Base-by-base conservation (phyloP, 1,284 basidiomycete genomes). In the Boletus smithii region DNA sequence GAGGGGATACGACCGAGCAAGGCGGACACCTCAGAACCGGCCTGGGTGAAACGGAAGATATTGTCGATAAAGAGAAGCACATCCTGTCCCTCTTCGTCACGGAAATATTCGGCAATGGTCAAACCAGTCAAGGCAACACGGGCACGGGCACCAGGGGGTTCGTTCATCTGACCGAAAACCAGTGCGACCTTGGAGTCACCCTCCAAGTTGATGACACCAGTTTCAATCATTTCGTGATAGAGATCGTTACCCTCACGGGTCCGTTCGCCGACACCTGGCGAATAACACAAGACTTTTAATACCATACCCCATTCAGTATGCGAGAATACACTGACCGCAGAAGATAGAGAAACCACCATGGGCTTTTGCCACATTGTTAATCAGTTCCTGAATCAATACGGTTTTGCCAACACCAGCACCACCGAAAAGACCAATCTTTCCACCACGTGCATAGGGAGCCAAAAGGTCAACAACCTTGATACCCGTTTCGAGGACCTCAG, bases 331-430 rank as follows among this genome's bases (percentile, higher is more conserved):
- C 82, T 56, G 70, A 91, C 91, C 91, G 69, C 95, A 97, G 86
- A 98, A 97, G 72, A 98, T 97, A 44, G 95, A 99, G 89, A 97
- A 97, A 94, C 95, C 95, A 94, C 95, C 95, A 74, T 98, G 95
- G 50, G 95, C 95, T 81, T 98, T 99, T 69, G 95, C 95, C 70
- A 99, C 94, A 81, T 99, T 98, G 88, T 99, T 98, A 79, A 99
- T 99, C 66, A 99, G 86, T 73, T 98, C 95, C 73, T 94, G 91
- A 73, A 98, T 98, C 72, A 98, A 79, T 69, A 98, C 95, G 54
- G 95, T 98, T 84, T 98, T 98, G 65, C 95, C 95, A 79, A 99
- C 95, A 90, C 95, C 95, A 68, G 95, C 95, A 90, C 95, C 95
- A 69, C 95, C 95, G 77, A 99, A 97, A 65, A 99, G 91, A 85